A percentile compares a stretch with the other conserved stretches of the same genome.
Conservation (phyloP, 176 grass and related monocot genomes). For the Poa pratensis region DNA sequence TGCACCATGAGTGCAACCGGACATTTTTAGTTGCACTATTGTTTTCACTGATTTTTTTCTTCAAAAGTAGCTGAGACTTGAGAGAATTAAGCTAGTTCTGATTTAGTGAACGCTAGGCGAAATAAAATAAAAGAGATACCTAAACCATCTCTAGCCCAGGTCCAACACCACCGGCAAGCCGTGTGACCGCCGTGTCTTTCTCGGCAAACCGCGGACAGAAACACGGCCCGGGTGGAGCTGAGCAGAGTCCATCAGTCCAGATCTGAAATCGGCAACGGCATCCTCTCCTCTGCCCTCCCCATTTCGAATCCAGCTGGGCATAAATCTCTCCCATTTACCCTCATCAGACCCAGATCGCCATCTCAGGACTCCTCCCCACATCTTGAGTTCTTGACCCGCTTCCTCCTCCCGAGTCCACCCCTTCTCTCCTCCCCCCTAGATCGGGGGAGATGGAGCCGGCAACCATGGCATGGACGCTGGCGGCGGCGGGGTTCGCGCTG, state of each 20-base stretch:
- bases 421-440: slow-evolving; percentile 15
- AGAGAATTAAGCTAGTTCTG: too few relatives aligned
- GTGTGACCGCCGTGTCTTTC: neutral
- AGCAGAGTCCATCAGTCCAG: slow-evolving; percentile 7
- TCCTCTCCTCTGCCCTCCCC: neutral
- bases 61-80: too few relatives aligned
- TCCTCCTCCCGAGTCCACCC: slow-evolving; percentile 21
- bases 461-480: slow-evolving; percentile 56
- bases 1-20: too few relatives aligned
- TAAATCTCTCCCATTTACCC: slow-evolving; percentile 34
- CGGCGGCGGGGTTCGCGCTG: slow-evolving; percentile 35
- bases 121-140: too few relatives aligned
- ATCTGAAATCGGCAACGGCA: slow-evolving; percentile 27
- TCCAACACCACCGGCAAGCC: neutral
- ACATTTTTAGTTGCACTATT: too few relatives aligned
- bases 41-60: too few relatives aligned
- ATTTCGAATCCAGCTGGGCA: slow-evolving; percentile 26
- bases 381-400: neutral
- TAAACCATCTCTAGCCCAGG: too few relatives aligned
- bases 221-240: neutral
- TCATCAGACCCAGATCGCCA: slow-evolving; percentile 11
- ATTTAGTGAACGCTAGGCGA: too few relatives aligned
- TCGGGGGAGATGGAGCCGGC: slow-evolving; percentile 56
- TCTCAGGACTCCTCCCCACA: slow-evolving; percentile 19
- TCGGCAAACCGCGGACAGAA: neutral